Conservation (phyloP, 2,329 filamentous ascomycete genomes). For the Myriosclerotinia duriaeana region DNA sequence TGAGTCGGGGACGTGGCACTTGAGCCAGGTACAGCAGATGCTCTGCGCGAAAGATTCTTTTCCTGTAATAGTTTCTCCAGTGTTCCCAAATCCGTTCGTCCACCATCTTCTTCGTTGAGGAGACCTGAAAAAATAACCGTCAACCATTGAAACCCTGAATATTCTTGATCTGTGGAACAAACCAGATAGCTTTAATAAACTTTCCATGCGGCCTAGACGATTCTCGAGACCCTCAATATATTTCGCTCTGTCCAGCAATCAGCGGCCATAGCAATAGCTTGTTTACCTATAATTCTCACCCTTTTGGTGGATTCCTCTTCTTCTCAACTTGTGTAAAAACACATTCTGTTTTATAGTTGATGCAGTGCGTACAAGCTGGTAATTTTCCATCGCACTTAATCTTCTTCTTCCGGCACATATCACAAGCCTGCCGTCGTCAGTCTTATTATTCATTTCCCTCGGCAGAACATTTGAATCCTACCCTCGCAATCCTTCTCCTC, state of each 20-base stretch:
- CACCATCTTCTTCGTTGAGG: slow-evolving; percentile 80
- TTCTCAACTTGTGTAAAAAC: slow-evolving; percentile 98
- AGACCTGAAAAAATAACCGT: slow-evolving; percentile 54
- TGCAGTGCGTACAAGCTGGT: slow-evolving; percentile 91
- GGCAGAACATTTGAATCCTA: slow-evolving; percentile 47
- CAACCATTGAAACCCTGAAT: slow-evolving; percentile 27
- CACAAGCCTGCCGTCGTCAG: slow-evolving; percentile 52
- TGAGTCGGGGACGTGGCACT: slow-evolving; percentile 42
- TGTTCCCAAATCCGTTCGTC: slow-evolving; percentile 81
- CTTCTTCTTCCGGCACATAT: slow-evolving; percentile 88
- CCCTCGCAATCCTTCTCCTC: slow-evolving; percentile 56
- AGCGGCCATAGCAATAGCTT: slow-evolving; percentile 26
- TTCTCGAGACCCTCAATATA: slow-evolving; percentile 98
- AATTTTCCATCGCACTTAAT: slow-evolving; percentile 98
- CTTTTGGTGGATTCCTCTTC: slow-evolving; percentile 95
- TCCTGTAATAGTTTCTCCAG: slow-evolving; percentile 74
- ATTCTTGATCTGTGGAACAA: slow-evolving; percentile 31
- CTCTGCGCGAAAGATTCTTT: slow-evolving; percentile 45
- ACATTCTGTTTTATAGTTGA: slow-evolving; percentile 97
- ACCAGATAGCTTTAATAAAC: slow-evolving; percentile 79
- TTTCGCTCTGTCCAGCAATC: slow-evolving; percentile 66
- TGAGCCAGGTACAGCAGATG: slow-evolving; percentile 36
- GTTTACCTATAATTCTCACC: slow-evolving; percentile 54
- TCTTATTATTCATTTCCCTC: background rate
- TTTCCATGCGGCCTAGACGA: slow-evolving; percentile 92